These are phyloP conservation scores for Cytospora mali DNA, from an alignment of 2,329 filamentous ascomycete genomes.

Conservation along the genomic window DNA sequence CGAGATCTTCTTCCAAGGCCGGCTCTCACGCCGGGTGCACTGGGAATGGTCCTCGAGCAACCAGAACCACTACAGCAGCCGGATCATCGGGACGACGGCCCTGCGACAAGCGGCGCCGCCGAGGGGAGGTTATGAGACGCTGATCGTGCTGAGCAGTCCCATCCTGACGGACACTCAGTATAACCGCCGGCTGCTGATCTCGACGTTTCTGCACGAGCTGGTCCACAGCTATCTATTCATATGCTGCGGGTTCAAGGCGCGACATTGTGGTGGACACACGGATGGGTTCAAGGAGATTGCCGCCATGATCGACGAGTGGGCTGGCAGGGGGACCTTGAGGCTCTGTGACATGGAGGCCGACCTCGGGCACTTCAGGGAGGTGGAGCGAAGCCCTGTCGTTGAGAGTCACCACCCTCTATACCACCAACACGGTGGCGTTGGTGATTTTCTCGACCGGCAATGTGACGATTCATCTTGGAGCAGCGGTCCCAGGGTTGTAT, in stretches of 20 bases:
- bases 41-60: conserved; percentile 63
- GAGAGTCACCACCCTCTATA: conserved; percentile 6
- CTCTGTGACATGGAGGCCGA: conserved; percentile 65
- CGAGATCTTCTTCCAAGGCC: conserved; percentile 63
- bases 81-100: conserved; percentile 65
- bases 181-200: conserved; percentile 63
- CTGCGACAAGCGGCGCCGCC: conserved; percentile 48
- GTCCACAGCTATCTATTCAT: conserved; percentile 70
- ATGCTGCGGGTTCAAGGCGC: conserved; percentile 59
- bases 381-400: conserved; percentile 26
- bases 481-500: conserved; percentile 14
- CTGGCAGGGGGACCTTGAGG: conserved; percentile 55
- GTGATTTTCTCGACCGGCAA: not conserved
- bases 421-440: conserved; percentile 11
- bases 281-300: conserved; percentile 62
- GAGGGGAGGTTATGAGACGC: conserved; percentile 59
- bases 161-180: conserved; percentile 60
- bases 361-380: conserved; percentile 54
- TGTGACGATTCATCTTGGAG: conserved; percentile 16
- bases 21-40: conserved; percentile 57
- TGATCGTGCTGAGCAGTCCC: conserved; percentile 62
- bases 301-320: conserved; percentile 62
- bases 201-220: conserved; percentile 67
- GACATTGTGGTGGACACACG: conserved; percentile 61
- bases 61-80: conserved; percentile 49